Conservation (phyloP, 2,329 filamentous ascomycete species). For the Colletotrichum orchidophilum region DNA sequence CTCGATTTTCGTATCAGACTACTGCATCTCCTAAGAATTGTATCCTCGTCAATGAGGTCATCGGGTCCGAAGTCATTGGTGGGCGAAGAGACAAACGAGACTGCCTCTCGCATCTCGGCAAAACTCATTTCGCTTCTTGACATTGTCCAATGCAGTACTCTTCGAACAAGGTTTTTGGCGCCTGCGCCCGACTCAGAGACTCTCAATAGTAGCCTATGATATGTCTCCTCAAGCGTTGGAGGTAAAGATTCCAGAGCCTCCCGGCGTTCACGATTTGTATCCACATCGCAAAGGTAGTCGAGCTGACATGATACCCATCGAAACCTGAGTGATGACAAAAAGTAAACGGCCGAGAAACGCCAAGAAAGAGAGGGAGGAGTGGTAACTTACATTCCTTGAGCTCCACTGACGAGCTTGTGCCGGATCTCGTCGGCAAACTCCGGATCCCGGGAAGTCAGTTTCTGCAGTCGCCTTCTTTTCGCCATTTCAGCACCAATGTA, state of each 20-base stretch:
- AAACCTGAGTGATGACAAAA: too few species aligned
- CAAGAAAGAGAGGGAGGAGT: fast-evolving
- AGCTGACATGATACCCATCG: constrained; percentile 13
- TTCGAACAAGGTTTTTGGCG: background rate
- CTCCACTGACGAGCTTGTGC: background rate
- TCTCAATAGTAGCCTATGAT: background rate
- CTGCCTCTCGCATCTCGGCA: background rate
- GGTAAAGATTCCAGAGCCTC: background rate
- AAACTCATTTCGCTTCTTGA: fast-evolving
- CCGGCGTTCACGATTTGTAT: background rate
- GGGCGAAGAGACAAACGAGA: background rate
- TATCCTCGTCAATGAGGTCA: background rate
- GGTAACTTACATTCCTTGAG: background rate
- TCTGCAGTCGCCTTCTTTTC: background rate
- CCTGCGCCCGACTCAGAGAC: fast-evolving
- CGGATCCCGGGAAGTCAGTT: background rate
- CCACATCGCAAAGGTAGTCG: background rate
- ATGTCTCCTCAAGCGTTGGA: background rate
- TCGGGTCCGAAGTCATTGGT: background rate
- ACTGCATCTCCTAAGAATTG: background rate
- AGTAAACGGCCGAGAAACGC: background rate
- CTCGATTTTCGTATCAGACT: background rate
- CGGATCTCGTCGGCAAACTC: background rate
- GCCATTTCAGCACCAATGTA: constrained; percentile 8
- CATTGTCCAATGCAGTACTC: background rate